Conservation (phyloP, 1,284 basidiomycete genomes). For the Golubevia pallescens region DNA sequence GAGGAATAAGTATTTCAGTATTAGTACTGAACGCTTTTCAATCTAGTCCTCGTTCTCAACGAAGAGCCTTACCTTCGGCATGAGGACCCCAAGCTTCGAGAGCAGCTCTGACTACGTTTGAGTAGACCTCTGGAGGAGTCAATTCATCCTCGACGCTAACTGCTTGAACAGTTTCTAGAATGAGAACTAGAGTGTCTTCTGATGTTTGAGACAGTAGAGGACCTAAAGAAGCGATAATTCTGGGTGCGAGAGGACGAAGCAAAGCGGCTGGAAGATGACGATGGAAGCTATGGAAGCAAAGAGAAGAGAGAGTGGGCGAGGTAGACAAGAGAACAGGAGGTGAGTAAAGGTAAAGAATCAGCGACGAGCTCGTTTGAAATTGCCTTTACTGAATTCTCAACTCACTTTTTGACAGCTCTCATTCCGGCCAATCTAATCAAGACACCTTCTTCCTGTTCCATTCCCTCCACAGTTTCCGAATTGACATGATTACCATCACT, state of each 20-base stretch:
- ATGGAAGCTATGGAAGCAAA: too few relatives aligned
- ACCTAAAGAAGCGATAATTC: constrained; percentile 81
- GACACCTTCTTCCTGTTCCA: too few relatives aligned
- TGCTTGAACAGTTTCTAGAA: constrained; percentile 82
- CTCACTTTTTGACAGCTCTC: constrained; percentile 50
- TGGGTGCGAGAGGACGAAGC: constrained; percentile 72
- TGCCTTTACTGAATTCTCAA: background rate
- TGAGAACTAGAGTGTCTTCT: constrained; percentile 86
- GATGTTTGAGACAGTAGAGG: constrained; percentile 81
- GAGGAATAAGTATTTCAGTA: background rate
- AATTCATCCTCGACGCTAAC: constrained; percentile 75
- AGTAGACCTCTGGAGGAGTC: constrained; percentile 22
- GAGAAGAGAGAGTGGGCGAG: background rate
- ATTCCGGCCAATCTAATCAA: too few relatives aligned
- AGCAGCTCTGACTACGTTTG: constrained; percentile 68
- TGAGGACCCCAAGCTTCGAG: constrained; percentile 71
- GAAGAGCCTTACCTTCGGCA: constrained; percentile 76
- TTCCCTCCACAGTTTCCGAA: too few relatives aligned
- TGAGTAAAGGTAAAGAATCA: background rate
- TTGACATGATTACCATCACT: too few relatives aligned
- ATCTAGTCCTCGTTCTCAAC: background rate
- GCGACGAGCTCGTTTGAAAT: background rate
- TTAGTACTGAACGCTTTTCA: background rate
- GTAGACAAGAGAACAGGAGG: too few relatives aligned
- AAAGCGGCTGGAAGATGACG: constrained; percentile 69